Evolutionary conservation across 805 yeast genomes (phyloP).

Genomic region (Teunomyces pallodes): DNA sequence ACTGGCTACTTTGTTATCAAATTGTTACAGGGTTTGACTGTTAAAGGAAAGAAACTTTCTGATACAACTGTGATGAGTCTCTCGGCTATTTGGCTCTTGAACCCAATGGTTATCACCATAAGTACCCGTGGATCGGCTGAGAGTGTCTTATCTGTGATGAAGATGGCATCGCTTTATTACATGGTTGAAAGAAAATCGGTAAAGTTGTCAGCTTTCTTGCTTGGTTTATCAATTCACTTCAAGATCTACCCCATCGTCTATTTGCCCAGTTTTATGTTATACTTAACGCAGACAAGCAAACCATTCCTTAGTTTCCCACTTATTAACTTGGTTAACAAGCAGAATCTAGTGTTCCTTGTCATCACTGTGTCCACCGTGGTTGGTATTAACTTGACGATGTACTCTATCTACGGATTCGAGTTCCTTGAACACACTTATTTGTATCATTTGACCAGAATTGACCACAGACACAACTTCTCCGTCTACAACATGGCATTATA

Average conservation of each 20-base stretch:
- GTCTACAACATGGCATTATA: slow-evolving; percentile 76
- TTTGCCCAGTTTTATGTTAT: slow-evolving; percentile 64
- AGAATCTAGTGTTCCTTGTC: slow-evolving; percentile 25
- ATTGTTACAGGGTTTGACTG: slow-evolving; percentile 39
- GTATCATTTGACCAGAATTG: slow-evolving; percentile 79
- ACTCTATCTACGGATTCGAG: slow-evolving; percentile 64
- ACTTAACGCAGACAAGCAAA: slow-evolving; percentile 24
- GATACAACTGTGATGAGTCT: slow-evolving; percentile 36
- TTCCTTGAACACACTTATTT: slow-evolving; percentile 75
- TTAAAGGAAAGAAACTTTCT: slow-evolving; percentile 9
- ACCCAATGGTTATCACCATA: slow-evolving; percentile 93
- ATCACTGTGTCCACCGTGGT: slow-evolving; percentile 44
- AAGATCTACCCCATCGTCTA: slow-evolving; percentile 92
- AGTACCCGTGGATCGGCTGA: slow-evolving; percentile 94
- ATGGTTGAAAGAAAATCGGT: slow-evolving; percentile 32
- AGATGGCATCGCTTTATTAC: slow-evolving; percentile 56
- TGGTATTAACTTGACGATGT: slow-evolving; percentile 58
- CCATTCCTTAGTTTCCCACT: slow-evolving; percentile 27
- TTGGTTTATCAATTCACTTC: slow-evolving; percentile 84
- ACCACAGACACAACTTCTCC: slow-evolving; percentile 94
- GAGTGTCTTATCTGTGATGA: slow-evolving; percentile 76
- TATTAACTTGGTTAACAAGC: slow-evolving; percentile 37
- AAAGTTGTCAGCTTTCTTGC: slow-evolving; percentile 38
- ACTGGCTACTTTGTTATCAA: slow-evolving; percentile 61
- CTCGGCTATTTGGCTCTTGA: slow-evolving; percentile 76